These are phyloP conservation scores for Syzygium jambos DNA, from an alignment of 345 rosid species.

Conservation along the genomic window DNA sequence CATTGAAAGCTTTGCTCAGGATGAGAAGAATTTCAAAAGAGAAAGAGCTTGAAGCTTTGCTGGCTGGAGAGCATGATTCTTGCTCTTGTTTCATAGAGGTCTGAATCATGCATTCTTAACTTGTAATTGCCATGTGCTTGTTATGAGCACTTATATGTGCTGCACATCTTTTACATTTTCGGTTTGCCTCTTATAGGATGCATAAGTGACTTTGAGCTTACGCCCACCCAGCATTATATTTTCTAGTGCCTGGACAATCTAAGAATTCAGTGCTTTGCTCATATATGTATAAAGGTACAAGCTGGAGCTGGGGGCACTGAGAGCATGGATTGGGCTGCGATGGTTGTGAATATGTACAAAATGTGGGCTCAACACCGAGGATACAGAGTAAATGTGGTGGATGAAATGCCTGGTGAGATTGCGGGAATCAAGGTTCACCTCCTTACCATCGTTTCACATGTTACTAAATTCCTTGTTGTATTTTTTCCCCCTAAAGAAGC, in stretches of 20 bases:
- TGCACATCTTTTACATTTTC: not conserved
- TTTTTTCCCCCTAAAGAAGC: not conserved
- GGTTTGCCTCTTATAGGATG: not conserved
- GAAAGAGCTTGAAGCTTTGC: constrained; percentile 87
- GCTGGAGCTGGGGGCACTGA: constrained; percentile 99
- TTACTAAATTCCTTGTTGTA: not conserved
- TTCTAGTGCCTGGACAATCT: not conserved
- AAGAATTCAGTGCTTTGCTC: not conserved
- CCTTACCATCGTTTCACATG: constrained; percentile 5
- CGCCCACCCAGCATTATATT: not conserved
- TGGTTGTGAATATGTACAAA: constrained; percentile 94
- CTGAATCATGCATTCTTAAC: not conserved
- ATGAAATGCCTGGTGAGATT: constrained; percentile 85
- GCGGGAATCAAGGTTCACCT: constrained; percentile 89
- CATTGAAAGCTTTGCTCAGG: constrained; percentile 46
- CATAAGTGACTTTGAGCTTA: not conserved
- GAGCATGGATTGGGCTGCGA: constrained; percentile 96
- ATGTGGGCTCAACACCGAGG: constrained; percentile 71
- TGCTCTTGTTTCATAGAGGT: constrained; percentile 90
- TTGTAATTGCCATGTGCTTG: not conserved
- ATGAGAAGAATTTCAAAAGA: constrained; percentile 81
- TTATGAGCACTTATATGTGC: not conserved
- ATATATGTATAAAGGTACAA: constrained; percentile 53
- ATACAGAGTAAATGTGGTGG: constrained; percentile 54
- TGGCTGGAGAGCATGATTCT: constrained; percentile 72